A percentile compares a stretch with the other conserved stretches of the same genome.
These are phyloP conservation scores for Paracoccidioides brasiliensis DNA, from an alignment of 2,329 filamentous ascomycete species.

Conservation along the genomic window DNA sequence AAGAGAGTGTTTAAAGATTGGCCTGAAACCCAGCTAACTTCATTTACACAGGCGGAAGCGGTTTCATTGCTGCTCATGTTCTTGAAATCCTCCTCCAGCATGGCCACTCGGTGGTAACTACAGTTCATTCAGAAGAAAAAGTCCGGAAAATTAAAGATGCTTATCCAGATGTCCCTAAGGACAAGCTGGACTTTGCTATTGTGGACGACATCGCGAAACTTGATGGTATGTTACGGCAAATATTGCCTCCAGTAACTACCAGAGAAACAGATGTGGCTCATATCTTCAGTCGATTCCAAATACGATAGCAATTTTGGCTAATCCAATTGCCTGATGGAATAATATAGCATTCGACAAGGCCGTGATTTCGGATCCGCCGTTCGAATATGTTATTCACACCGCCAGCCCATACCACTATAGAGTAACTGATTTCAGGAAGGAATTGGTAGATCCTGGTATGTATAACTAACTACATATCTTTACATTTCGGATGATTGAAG, in stretches of 20 bases:
- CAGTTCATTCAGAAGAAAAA: conserved; percentile 49
- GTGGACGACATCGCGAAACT: conserved; percentile 57
- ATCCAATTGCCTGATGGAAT: neutral
- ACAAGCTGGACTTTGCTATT: conserved; percentile 50
- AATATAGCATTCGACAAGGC: conserved; percentile 50
- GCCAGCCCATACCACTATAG: conserved; percentile 63
- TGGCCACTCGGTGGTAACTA: conserved; percentile 49
- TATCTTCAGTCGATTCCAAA: neutral
- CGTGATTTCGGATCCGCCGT: conserved; percentile 48
- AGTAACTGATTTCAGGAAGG: conserved; percentile 54
- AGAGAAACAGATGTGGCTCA: neutral
- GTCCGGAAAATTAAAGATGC: conserved; percentile 46
- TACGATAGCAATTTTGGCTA: neutral
- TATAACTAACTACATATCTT: conserved; percentile 31
- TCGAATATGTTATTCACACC: conserved; percentile 63
- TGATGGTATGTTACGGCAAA: conserved; percentile 6
- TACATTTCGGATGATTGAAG: conserved; percentile 3
- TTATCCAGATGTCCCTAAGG: conserved; percentile 38
- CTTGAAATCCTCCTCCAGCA: conserved; percentile 45
- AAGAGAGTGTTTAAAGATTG: neutral
- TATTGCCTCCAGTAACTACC: neutral
- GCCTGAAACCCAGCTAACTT: neutral
- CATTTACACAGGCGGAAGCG: conserved; percentile 39
- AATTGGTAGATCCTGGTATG: conserved; percentile 41
- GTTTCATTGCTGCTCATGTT: conserved; percentile 55